Evolutionary conservation across 2,329 filamentous ascomycete genomes (phyloP).

Genomic region (Colletotrichum cereale): DNA sequence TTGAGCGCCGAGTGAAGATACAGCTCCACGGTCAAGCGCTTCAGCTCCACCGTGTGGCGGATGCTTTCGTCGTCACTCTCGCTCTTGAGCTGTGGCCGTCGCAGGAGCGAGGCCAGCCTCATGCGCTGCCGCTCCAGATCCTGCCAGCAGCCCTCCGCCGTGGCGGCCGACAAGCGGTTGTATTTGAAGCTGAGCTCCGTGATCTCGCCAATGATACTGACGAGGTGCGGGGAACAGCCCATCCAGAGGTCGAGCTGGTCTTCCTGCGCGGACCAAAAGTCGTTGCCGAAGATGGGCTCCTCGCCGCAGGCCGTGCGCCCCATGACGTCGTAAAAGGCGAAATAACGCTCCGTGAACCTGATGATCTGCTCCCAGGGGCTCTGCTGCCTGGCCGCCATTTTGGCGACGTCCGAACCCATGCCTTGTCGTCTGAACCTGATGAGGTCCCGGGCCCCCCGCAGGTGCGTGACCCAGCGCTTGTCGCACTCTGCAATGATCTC

Average conservation of each 20-base stretch:
- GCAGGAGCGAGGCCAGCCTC: conserved; percentile 19
- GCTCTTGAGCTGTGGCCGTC: conserved; percentile 18
- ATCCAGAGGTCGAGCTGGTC: conserved; percentile 56
- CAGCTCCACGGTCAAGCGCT: conserved; percentile 54
- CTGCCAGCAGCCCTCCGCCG: conserved; percentile 29
- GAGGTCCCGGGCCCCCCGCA: conserved; percentile 57
- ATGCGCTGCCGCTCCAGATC: conserved; percentile 32
- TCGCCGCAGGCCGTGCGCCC: conserved; percentile 59
- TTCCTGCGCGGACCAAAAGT: conserved; percentile 56
- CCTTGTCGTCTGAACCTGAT: conserved; percentile 51
- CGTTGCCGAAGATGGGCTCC: conserved; percentile 55
- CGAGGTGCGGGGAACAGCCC: conserved; percentile 57
- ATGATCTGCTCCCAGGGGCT: conserved; percentile 41
- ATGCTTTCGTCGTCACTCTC: conserved; percentile 49
- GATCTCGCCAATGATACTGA: conserved; percentile 55
- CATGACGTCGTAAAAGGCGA: conserved; percentile 61
- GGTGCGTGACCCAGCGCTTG: conserved; percentile 57
- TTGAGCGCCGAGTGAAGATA: conserved; percentile 58
- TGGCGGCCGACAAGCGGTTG: conserved; percentile 40
- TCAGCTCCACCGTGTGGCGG: conserved; percentile 54
- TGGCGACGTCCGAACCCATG: conserved; percentile 13
- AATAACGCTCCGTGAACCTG: conserved; percentile 54
- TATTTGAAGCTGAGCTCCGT: conserved; percentile 55
- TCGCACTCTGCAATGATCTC: conserved; percentile 51
- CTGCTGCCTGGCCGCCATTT: conserved; percentile 16